These are phyloP conservation scores for Porodaedalea pini DNA, from an alignment of 1,284 basidiomycete species.

Conservation along the genomic window DNA sequence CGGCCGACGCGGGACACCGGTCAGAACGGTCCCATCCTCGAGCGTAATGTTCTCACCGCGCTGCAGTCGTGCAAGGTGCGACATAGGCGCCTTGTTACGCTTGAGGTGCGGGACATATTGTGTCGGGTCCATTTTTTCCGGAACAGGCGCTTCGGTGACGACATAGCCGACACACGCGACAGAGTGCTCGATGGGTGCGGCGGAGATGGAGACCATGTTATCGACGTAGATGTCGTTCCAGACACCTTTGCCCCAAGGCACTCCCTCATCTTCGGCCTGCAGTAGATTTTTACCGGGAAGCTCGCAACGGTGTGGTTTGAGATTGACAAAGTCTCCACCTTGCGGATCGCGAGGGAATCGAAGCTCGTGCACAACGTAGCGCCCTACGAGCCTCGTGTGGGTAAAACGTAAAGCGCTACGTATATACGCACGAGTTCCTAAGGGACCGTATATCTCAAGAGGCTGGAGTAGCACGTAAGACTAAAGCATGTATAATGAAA, in stretches of 20 bases:
- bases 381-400: conserved; percentile 62
- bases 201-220: conserved; percentile 66
- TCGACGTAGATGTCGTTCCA: conserved; percentile 72
- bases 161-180: conserved; percentile 85
- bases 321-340: conserved; percentile 43
- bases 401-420: conserved; percentile 72
- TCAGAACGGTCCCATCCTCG: conserved; percentile 72
- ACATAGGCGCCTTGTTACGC: conserved; percentile 70
- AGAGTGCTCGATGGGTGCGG: conserved; percentile 79
- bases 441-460: conserved; percentile 86
- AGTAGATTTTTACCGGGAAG: conserved; percentile 67
- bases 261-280: conserved; percentile 28
- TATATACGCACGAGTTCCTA: conserved; percentile 81
- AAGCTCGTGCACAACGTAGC: conserved; percentile 90
- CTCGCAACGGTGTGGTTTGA: conserved; percentile 55
- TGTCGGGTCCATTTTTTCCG: conserved; percentile 69
- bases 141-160: conserved; percentile 70
- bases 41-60: conserved; percentile 68
- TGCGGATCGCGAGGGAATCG: conserved; percentile 56
- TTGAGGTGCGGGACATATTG: conserved; percentile 62
- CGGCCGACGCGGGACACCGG: conserved; percentile 63
- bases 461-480: conserved; percentile 38
- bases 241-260: conserved; percentile 47
- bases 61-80: conserved; percentile 67
- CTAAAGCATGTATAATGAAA: background rate